Conservation (phyloP, 192 early-diverging fungal genomes). For the Coemansia reversa region DNA sequence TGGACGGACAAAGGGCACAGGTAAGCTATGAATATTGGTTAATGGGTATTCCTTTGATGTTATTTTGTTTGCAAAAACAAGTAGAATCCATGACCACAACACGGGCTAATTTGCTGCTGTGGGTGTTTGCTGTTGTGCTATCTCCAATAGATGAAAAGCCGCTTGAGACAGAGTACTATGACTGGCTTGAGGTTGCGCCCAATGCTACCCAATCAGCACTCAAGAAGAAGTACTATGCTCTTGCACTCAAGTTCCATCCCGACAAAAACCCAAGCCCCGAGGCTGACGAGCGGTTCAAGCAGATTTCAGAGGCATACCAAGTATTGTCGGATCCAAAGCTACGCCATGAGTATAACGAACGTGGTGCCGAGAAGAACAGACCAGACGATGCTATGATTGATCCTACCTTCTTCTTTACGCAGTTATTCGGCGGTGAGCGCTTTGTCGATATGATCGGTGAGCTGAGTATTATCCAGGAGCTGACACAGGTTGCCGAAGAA, state of each 20-base stretch:
- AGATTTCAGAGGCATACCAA: constrained; percentile 96
- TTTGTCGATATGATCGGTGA: constrained; percentile 98
- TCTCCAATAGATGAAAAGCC: constrained; percentile 64
- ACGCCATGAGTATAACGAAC: constrained; percentile 85
- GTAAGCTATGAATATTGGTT: constrained; percentile 5
- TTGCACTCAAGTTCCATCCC: constrained; percentile 61
- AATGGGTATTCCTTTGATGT: not conserved
- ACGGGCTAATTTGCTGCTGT: not conserved
- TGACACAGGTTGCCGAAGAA: constrained; percentile 76
- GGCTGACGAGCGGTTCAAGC: constrained; percentile 77
- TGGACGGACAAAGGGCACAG: constrained; percentile 46
- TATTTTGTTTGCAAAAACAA: not conserved
- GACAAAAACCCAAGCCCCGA: constrained; percentile 59
- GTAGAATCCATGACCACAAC: not conserved
- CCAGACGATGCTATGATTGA: constrained; percentile 74
- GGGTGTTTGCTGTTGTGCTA: not conserved
- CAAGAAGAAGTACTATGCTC: constrained; percentile 84
- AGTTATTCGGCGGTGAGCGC: constrained; percentile 96
- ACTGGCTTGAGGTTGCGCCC: constrained; percentile 26
- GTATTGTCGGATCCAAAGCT: constrained; percentile 88
- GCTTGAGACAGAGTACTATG: constrained; percentile 86
- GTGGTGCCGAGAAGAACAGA: constrained; percentile 65
- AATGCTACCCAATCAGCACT: constrained; percentile 62
- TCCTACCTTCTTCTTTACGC: constrained; percentile 91
- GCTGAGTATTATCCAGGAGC: constrained; percentile 92